Conservation (phyloP, 805 yeast species). For the Schizosaccharomyces octosporus region DNA sequence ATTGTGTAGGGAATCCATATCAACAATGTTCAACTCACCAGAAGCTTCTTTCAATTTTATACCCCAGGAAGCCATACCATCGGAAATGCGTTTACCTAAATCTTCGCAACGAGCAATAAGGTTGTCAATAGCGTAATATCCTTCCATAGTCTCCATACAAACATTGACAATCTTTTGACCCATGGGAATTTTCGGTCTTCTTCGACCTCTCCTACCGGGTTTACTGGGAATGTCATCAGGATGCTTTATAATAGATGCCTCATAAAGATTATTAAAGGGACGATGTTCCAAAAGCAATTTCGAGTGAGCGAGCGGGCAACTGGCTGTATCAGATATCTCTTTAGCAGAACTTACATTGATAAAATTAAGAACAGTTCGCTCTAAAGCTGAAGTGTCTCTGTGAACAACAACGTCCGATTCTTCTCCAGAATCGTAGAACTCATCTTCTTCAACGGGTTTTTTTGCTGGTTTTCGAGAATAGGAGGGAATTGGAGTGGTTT, state of each 20-base stretch:
- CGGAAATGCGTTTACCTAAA: constrained; percentile 44
- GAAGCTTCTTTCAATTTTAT: constrained; percentile 37
- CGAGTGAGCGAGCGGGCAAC: not conserved
- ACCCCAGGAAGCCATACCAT: constrained; percentile 71
- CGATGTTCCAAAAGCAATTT: not conserved
- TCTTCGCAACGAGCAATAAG: constrained; percentile 60
- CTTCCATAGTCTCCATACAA: constrained; percentile 14
- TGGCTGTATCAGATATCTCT: not conserved
- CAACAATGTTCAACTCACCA: constrained; percentile 37
- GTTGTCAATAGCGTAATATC: constrained; percentile 88
- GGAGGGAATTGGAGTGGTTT: not conserved
- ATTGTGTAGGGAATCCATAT: constrained; percentile 1
- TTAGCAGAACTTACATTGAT: not conserved
- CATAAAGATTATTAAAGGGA: not conserved
- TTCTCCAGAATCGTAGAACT: not conserved
- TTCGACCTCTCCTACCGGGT: not conserved
- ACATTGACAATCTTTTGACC: constrained; percentile 1
- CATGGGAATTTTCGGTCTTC: not conserved
- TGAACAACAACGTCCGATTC: not conserved
- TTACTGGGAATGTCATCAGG: not conserved
- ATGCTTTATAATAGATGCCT: not conserved
- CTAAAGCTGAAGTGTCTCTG: not conserved
- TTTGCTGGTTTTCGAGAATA: not conserved
- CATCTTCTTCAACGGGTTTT: not conserved
- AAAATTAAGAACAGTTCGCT: not conserved